Conservation (phyloP, 108 stramenopile genomes). For the Phaeodactylum tricornutum region DNA sequence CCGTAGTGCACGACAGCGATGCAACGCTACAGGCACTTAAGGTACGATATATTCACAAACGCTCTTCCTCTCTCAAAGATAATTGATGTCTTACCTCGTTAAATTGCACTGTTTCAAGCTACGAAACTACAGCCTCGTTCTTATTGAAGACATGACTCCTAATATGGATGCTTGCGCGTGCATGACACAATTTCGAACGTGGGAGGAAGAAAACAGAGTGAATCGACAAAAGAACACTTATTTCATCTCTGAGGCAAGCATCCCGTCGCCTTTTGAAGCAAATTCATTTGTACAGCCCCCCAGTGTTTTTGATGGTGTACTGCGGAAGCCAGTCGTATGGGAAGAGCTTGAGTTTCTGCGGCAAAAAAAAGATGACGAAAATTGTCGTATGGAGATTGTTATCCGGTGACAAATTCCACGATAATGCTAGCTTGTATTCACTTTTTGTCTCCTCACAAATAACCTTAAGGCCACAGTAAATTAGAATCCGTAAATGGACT, state of each 20-base stretch:
- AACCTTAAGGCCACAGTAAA: neutral
- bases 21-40: constrained; percentile 40
- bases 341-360: constrained; percentile 1
- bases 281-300: constrained; percentile 26
- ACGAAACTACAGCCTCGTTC: constrained; percentile 31
- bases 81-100: too few relatives aligned
- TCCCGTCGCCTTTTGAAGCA: constrained; percentile 14
- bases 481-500: constrained; percentile 32
- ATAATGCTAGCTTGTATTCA: too few relatives aligned
- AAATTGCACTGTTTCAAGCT: too few relatives aligned
- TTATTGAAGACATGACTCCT: constrained; percentile 33
- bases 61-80: constrained; percentile 22
- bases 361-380: constrained; percentile 1
- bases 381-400: neutral
- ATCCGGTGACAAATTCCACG: neutral
- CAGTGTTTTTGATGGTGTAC: constrained; percentile 46
- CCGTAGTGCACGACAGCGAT: constrained; percentile 31
- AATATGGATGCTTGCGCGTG: constrained; percentile 10
- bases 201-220: constrained; percentile 35
- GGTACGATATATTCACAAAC: too few relatives aligned
- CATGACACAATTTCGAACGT: constrained; percentile 26
- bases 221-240: constrained; percentile 28
- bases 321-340: constrained; percentile 35
- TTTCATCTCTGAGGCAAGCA: constrained; percentile 8
- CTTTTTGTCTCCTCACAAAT: neutral